phyloP scores from a whole-genome alignment of 1,284 basidiomycete species.

The Cutaneotrichosporon cavernicola region DNA sequence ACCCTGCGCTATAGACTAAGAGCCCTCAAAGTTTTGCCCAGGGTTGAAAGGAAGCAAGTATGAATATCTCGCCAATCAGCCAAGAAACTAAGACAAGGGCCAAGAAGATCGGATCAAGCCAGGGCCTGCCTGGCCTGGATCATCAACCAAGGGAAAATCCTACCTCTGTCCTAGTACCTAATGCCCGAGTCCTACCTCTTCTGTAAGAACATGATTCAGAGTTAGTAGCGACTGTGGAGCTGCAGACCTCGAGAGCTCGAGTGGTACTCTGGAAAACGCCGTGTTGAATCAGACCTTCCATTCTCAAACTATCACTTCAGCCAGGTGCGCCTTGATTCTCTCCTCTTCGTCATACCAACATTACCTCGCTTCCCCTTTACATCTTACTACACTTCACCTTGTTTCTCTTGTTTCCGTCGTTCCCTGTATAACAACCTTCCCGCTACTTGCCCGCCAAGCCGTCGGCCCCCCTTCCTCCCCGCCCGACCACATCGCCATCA shows the following conservation, averaged over 20 bases:
- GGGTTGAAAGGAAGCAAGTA: no score
- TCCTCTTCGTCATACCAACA: background rate
- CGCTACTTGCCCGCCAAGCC: background rate
- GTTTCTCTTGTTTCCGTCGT: background rate
- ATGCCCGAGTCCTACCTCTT: no score
- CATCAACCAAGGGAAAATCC: background rate
- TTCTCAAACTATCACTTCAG: background rate
- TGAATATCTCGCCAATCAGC: background rate
- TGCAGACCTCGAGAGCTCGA: no score
- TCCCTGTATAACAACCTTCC: background rate
- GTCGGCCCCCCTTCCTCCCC: background rate
- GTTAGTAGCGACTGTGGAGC: no score
- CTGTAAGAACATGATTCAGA: no score
- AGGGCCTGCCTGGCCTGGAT: background rate
- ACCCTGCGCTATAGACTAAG: no score
- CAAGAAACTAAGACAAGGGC: background rate
- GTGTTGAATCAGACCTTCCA: background rate
- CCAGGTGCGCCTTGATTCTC: background rate
- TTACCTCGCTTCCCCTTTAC: background rate
- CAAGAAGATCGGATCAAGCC: background rate
- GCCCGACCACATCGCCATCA: background rate
- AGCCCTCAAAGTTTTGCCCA: no score
- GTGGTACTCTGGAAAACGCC: background rate
- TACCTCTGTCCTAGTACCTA: background rate
- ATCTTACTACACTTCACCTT: background rate